Percentiles rank a stretch among this genome's conserved stretches.
Conservation (phyloP, 805 yeast species). For the Candida namnaoensis region DNA sequence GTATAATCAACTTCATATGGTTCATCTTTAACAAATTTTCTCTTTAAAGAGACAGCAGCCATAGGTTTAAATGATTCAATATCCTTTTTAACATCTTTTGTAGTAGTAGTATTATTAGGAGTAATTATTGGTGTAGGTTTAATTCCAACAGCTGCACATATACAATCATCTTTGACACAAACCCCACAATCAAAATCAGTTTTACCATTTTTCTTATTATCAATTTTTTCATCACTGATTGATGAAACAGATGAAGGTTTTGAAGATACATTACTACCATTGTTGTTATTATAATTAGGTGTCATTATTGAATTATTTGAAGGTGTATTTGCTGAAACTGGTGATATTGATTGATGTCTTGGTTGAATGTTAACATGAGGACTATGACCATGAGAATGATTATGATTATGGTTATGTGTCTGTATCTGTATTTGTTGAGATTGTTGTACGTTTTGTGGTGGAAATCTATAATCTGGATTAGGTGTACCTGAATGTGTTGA, state of each 20-base stretch:
- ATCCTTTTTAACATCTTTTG: slow-evolving; percentile 3
- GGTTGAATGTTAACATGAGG: too few relatives aligned
- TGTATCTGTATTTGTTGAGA: neutral
- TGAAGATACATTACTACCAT: neutral
- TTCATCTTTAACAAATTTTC: slow-evolving; percentile 19
- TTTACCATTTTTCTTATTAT: too few relatives aligned
- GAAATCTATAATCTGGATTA: neutral
- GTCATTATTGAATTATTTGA: slow-evolving; percentile 24
- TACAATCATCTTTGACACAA: slow-evolving; percentile 61
- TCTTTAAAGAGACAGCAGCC: slow-evolving; percentile 56
- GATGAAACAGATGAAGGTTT: too few relatives aligned
- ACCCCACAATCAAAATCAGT: slow-evolving; percentile 43
- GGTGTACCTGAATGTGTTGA: neutral
- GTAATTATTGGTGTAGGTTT: slow-evolving; percentile 11
- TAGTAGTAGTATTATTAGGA: slow-evolving; percentile 8
- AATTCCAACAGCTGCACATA: slow-evolving; percentile 41
- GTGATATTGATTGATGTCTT: slow-evolving; percentile 23
- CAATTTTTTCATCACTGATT: slow-evolving; percentile 7
- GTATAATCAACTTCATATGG: slow-evolving; percentile 50
- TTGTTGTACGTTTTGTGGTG: neutral
- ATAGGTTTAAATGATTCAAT: slow-evolving; percentile 43
- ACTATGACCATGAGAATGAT: too few relatives aligned
- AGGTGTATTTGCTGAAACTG: slow-evolving; percentile 41
- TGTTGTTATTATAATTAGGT: slow-evolving; percentile 1
- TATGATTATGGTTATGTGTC: too few relatives aligned